A percentile compares a stretch with the other conserved stretches of the same genome.
phyloP scores from a whole-genome alignment of 2,329 filamentous ascomycete species.

The Cytospora paraplurivora region DNA sequence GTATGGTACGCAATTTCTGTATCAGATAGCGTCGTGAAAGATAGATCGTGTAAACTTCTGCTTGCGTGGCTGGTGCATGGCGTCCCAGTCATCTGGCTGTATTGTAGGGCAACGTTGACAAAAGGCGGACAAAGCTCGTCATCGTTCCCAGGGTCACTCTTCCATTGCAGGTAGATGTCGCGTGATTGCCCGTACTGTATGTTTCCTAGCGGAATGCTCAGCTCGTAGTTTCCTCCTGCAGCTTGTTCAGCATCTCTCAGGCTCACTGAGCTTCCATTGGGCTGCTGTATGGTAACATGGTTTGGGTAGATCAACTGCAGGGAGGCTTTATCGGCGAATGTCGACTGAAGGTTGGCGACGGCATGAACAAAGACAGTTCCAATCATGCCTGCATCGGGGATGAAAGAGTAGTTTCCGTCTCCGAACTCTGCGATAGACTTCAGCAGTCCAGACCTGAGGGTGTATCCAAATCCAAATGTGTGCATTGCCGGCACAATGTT shows the following conservation, averaged over 20 bases:
- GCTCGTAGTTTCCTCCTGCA: constrained; percentile 29
- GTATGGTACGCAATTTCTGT: constrained; percentile 53
- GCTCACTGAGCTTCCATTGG: constrained; percentile 44
- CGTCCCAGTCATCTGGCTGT: constrained; percentile 35
- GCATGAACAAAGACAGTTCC: constrained; percentile 64
- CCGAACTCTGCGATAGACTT: constrained; percentile 62
- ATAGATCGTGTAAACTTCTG: constrained; percentile 30
- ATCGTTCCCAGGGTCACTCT: constrained; percentile 30
- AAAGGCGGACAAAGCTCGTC: constrained; percentile 27
- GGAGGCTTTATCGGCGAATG: constrained; percentile 52
- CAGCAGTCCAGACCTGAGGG: constrained; percentile 53
- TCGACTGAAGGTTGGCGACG: constrained; percentile 62
- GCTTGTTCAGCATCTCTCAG: constrained; percentile 14
- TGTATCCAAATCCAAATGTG: constrained; percentile 58
- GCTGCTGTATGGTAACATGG: constrained; percentile 43
- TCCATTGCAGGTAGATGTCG: constrained; percentile 52
- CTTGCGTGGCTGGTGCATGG: constrained; percentile 15
- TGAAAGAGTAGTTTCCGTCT: constrained; percentile 61
- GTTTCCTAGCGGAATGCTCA: constrained; percentile 51
- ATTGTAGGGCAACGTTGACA: constrained; percentile 42
- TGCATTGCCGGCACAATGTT: constrained; percentile 49
- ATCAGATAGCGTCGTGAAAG: constrained; percentile 33
- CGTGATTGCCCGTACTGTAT: constrained; percentile 64
- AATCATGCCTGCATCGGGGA: constrained; percentile 64
- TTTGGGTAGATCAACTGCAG: constrained; percentile 46